Base-by-base conservation (phyloP, 257 asterid genomes). In the Verbascum thapsus region DNA sequence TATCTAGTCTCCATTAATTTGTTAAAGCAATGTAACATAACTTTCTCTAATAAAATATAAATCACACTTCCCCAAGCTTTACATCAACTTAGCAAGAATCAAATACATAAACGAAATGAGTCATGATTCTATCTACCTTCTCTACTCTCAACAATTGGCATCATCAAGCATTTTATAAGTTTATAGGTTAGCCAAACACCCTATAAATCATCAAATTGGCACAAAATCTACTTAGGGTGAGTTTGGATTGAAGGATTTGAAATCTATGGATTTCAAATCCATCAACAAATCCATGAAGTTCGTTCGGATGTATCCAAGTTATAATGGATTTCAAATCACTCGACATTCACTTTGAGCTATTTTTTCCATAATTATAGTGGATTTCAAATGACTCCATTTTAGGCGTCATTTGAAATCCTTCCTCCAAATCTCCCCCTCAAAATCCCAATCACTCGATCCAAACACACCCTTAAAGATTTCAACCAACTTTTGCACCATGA, bases 11-110 rank as follows among this genome's bases (percentile, higher is more conserved):
- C 32, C 20, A 59, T 49, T 32, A 39, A n/a, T 41, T 61, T 69
- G 76, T 50, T 65, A 34, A 47, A 63, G 66, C 62, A 63, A 47
- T 47, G 44, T 17, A 32, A 53, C 55, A 55, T 22, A 53, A 6
- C 64, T 6, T 63, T 39, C 67, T 16, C 67, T 11, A 34, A 8
- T 50, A 15, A 11, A 48, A 53, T 17, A 57, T 19, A 17, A 53
- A 30, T 8, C 18, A 63, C 0, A 9, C 17, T 23, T 18, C 53
- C 51, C 54, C 48, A 52, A 49, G 58, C 65, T 37, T 45, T n/a
- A 41, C 30, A 37, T 48, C 43, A 13, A 23, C 63, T 30, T 16
- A 18, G 60, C 19, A 55, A 58, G 42, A 35, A 19, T 15, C 59
- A 58, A 56, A 50, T 38, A 35, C 1, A 37, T 34, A 42, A 45